These are phyloP conservation scores for Trichoderma atrobrunneum DNA, from an alignment of 2,329 filamentous ascomycete genomes.

Conservation along the genomic window DNA sequence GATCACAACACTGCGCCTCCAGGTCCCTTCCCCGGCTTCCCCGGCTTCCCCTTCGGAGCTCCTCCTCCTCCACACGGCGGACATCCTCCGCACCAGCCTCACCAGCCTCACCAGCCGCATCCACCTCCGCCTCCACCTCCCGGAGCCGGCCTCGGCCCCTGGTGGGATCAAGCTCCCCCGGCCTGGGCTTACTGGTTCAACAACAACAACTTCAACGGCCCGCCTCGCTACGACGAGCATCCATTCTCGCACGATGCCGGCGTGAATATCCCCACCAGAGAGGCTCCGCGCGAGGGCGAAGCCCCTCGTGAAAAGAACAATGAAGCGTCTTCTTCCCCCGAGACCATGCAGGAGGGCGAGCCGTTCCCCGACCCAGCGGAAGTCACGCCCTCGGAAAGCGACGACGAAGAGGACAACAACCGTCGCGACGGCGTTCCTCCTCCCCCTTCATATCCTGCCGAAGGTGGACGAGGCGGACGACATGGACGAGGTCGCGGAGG, in stretches of 20 bases:
- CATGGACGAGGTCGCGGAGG: conserved; percentile 18
- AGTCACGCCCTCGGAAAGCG: conserved; percentile 26
- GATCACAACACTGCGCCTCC: conserved; percentile 33
- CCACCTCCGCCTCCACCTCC: conserved; percentile 8
- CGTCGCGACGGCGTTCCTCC: conserved; percentile 23
- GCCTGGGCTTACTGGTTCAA: not conserved
- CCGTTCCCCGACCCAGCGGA: conserved; percentile 34
- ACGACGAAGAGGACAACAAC: conserved; percentile 27
- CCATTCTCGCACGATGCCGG: conserved; percentile 4
- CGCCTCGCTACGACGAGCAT: not conserved
- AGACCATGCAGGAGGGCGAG: conserved; percentile 31
- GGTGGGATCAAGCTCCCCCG: not conserved
- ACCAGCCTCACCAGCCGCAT: not conserved
- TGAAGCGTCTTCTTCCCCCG: conserved; percentile 30
- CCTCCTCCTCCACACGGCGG: not conserved
- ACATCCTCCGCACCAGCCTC: not conserved
- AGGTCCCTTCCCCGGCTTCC: conserved; percentile 9
- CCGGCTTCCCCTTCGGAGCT: conserved; percentile 36
- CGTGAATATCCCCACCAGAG: not conserved
- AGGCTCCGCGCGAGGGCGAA: conserved; percentile 24
- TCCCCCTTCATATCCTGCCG: conserved; percentile 23
- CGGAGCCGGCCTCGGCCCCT: not conserved
- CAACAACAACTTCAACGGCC: not conserved
- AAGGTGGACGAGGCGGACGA: conserved; percentile 21
- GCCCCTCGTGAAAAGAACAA: conserved; percentile 35